A percentile compares a stretch with the other conserved stretches of the same genome.
phyloP scores from a whole-genome alignment of 768 basidiomycete species.

The Candolleomyces aberdarensis region DNA sequence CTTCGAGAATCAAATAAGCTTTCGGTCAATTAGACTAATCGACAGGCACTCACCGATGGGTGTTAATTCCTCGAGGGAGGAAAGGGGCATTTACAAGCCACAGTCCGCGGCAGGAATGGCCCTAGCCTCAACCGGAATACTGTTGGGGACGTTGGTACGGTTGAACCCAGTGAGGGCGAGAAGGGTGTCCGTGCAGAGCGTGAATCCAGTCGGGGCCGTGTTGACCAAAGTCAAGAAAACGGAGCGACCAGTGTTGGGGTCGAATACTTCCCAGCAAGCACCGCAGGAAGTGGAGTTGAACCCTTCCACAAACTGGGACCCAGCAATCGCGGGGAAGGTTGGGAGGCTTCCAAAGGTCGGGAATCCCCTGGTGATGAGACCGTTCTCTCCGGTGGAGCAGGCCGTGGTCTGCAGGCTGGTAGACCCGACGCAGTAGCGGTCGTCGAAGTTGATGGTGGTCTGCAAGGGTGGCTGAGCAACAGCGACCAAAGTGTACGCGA shows the following conservation, averaged over 20 bases:
- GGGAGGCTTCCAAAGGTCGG: conserved; percentile 9
- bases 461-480: conserved; percentile 2
- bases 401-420: conserved; percentile 2
- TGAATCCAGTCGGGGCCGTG: background rate
- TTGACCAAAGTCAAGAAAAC: conserved; percentile 9
- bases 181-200: background rate
- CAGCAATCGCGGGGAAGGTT: conserved; percentile 8
- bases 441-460: conserved; percentile 9
- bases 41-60: too few species aligned
- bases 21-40: too few species aligned
- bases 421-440: background rate
- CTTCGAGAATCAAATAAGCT: too few species aligned
- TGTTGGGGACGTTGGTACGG: background rate
- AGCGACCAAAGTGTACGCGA: background rate
- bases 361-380: conserved; percentile 4
- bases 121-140: background rate
- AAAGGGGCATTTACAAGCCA: background rate
- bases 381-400: conserved; percentile 7
- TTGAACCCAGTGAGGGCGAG: background rate
- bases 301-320: background rate
- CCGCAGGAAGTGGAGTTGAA: conserved; percentile 9
- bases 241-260: conserved; percentile 2
- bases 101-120: background rate
- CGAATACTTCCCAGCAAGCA: conserved; percentile 3
- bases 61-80: too few species aligned